Evolutionary conservation across 352 stramenopile species (phyloP), one percentile per base, ranked within the genome.

Genomic region (Hyphochytrium catenoides): DNA sequence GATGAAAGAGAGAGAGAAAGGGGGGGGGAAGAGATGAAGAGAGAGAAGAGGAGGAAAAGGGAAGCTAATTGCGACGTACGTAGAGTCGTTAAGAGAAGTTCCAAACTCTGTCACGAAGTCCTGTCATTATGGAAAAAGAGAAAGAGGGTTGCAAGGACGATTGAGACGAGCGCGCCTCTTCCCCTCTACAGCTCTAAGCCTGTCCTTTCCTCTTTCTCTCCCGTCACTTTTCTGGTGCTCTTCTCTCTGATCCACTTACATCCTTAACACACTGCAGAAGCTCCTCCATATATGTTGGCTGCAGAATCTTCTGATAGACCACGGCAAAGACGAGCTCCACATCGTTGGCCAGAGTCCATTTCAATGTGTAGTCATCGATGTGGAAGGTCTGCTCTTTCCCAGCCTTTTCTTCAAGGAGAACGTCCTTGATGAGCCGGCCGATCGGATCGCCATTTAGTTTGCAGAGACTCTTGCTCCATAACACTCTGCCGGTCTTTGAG

Each of bases 331-430:
- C 74, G 25, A 89, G 38, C 36, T 84, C 73, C 22, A 83, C 52
- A 47, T 88, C 84, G 59, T 91, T 91, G 52, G 82, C 71, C 30
- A 89, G 81, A 24, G 59, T 59, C 73, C 74, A 91, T 39, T 88
- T 74, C 61, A 90, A 72, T 23, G 59, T 60, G 56, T 91, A 89
- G 19, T 57, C 52, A 49, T 77, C 68, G 36, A 62, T 54, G 28
- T 77, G 63, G 53, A 84, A 84, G n/a, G n/a, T n/a, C 41, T 72
- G 72, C 46, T 73, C 67, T 46, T 79, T 68, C 25, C 70, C 70
- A 8, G 70, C 50, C 39, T 74, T 63, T 49, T 91, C 73, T 45
- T 86, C 75, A 47, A 90, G 72, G 26, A 92, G 61, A 41, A 89
- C 69, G 41, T 65, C 68, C 44, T 63, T 71, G 43, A 92, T 79